Percentiles rank a stretch among this genome's conserved stretches.
These are phyloP conservation scores for Acanthamoeba quina DNA, from an alignment of 208 protist species.

Conservation along the genomic window DNA sequence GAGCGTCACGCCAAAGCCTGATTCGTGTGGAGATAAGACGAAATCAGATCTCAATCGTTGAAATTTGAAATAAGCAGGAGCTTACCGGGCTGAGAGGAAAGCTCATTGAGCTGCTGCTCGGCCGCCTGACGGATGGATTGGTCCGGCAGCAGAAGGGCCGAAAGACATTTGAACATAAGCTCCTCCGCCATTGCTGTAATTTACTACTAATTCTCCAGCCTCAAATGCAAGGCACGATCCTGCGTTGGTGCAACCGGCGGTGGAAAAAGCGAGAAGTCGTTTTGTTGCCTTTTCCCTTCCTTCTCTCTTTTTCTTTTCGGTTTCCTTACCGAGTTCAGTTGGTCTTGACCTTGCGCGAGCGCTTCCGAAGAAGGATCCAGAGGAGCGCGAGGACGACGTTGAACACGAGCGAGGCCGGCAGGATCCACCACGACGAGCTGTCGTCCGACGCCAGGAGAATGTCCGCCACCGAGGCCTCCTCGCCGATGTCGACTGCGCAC, in stretches of 20 bases:
- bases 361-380: conserved; percentile 6
- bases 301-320: neutral
- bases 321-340: neutral
- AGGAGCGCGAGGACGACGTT: neutral
- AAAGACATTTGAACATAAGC: conserved; percentile 20
- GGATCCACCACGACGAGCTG: conserved; percentile 23
- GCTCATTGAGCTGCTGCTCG: neutral
- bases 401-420: conserved; percentile 22
- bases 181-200: neutral
- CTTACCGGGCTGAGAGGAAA: neutral
- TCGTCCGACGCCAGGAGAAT: neutral
- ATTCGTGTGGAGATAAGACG: neutral
- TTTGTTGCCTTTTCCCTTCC: too few relatives aligned
- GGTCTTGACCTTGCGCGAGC: conserved; percentile 32
- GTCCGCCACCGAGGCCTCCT: neutral
- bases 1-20: conserved; percentile 32
- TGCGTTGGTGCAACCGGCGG: too few relatives aligned
- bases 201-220: too few relatives aligned
- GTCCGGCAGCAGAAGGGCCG: conserved; percentile 22
- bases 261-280: too few relatives aligned
- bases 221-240: too few relatives aligned
- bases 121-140: neutral
- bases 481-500: neutral
- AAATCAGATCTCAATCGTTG: neutral
- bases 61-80: neutral